Percentiles rank a stretch among this genome's conserved stretches.
Evolutionary conservation across 805 yeast genomes (phyloP).

Genomic region (Candida glaebosa): DNA sequence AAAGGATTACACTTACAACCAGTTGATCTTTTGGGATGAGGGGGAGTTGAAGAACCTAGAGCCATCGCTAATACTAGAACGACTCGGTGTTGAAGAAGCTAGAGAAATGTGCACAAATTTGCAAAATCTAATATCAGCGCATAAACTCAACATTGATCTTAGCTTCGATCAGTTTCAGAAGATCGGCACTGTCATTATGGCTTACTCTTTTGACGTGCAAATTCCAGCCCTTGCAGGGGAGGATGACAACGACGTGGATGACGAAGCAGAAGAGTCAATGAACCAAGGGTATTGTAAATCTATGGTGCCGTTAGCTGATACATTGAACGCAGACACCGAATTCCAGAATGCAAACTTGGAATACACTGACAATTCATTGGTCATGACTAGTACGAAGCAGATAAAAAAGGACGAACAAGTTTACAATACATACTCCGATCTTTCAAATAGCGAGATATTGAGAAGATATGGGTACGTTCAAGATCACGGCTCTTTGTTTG

Average conservation of each 20-base stretch:
- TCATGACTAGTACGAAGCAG: constrained; percentile 65
- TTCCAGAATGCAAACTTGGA: constrained; percentile 71
- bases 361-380: constrained; percentile 46
- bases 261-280: constrained; percentile 13
- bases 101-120: constrained; percentile 52
- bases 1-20: constrained; percentile 44
- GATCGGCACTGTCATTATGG: constrained; percentile 78
- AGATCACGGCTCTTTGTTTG: constrained; percentile 63
- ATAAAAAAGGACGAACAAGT: constrained; percentile 71
- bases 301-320: constrained; percentile 93
- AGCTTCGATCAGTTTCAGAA: constrained; percentile 60
- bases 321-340: constrained; percentile 80
- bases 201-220: constrained; percentile 87
- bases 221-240: constrained; percentile 25
- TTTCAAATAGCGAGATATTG: constrained; percentile 85
- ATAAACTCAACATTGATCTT: constrained; percentile 29
- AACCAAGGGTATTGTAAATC: constrained; percentile 55
- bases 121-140: constrained; percentile 23
- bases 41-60: constrained; percentile 51
- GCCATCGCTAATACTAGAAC: constrained; percentile 67
- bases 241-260: constrained; percentile 21
- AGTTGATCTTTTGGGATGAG: constrained; percentile 77
- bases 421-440: constrained; percentile 85
- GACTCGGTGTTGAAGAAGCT: constrained; percentile 73
- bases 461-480: constrained; percentile 93